Base-by-base conservation (phyloP, 192 early-diverging fungal species). In the Powellomyces hirtus region DNA sequence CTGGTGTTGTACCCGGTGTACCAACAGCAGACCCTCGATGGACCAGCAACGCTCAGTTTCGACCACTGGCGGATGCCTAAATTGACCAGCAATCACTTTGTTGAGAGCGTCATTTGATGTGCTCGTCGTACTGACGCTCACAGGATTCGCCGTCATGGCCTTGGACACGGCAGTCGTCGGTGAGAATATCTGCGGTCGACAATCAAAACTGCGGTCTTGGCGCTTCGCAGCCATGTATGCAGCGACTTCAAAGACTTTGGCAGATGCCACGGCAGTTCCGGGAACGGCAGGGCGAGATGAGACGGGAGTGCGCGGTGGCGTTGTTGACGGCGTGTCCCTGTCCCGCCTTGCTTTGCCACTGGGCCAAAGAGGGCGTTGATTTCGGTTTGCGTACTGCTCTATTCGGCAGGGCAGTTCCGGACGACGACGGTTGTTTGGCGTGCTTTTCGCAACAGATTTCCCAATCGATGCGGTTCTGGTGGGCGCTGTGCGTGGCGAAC, bases 151-250 rank as follows among this genome's bases (percentile, higher is more conserved):
- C 6, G 97, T 99, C 87, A 97, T 97, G 38, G 95, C 94, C 22
- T 93, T 82, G 38, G 89, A 78, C 30, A 97, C 93, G 24, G 86
- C 56, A 24, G 84, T 86, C 3, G 59, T 94, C 97, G 0, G 97
- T 99, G 70, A 99, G 91, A 64, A 99, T 99, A 35, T 96, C 97
- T 4, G 85, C 81, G 64, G 74, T 96, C 91, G n/a, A 97, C 91
- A 40, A 97, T 90, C 8, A 99, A 83, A 38, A 99, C 92, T 69
- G 92, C 93, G 75, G 46, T 99, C 97, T 5, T 89, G 86, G 27
- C 96, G 86, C 82, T 98, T 98, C 20, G 97, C 97, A 4, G 97
- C 96, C 96, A 99, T 97, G 49, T 79, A 75, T 26, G 80, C 79
- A 5, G 80, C 80, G 11, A 77, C 77, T 62, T 79, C 75, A 24